A percentile compares a stretch with the other conserved stretches of the same genome.
Conservation (phyloP, 2,329 filamentous ascomycete genomes). For the Stenocarpella maydis region DNA sequence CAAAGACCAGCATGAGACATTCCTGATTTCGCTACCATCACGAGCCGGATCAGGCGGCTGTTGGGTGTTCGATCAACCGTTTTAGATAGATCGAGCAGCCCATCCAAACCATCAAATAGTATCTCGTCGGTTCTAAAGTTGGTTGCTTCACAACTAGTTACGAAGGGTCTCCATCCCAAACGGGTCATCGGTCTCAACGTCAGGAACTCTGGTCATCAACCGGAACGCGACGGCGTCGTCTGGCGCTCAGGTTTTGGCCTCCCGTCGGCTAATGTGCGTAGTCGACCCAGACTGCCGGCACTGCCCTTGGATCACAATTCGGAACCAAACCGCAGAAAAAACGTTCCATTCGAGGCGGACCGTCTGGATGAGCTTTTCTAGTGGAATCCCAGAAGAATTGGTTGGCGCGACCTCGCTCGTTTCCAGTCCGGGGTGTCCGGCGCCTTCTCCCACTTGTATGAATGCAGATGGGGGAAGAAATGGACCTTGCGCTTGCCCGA, state of each 20-base stretch:
- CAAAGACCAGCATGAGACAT: not conserved
- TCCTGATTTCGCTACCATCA: not conserved
- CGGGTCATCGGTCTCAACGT: not conserved
- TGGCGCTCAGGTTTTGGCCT: too few relatives aligned
- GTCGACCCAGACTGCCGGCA: too few relatives aligned
- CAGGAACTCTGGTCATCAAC: not conserved
- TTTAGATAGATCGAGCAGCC: constrained; percentile 13
- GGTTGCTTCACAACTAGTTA: not conserved
- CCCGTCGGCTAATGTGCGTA: too few relatives aligned
- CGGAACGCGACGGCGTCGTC: not conserved
- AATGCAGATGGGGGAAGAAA: not conserved
- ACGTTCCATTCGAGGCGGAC: too few relatives aligned
- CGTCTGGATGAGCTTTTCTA: not conserved
- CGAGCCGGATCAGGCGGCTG: not conserved
- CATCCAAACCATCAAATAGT: not conserved
- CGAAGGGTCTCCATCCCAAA: not conserved
- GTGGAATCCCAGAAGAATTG: constrained; percentile 3
- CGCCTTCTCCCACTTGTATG: constrained; percentile 1
- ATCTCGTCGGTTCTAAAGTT: not conserved
- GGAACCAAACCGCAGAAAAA: not conserved
- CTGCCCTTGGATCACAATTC: too few relatives aligned
- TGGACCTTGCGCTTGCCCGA: not conserved
- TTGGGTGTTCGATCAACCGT: not conserved
- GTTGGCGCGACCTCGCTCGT: not conserved
- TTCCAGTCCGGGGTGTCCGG: not conserved